Percentiles rank a stretch among this genome's conserved stretches.
These are phyloP conservation scores for Ogataea philodendri DNA, from an alignment of 805 yeast species.

Conservation along the genomic window DNA sequence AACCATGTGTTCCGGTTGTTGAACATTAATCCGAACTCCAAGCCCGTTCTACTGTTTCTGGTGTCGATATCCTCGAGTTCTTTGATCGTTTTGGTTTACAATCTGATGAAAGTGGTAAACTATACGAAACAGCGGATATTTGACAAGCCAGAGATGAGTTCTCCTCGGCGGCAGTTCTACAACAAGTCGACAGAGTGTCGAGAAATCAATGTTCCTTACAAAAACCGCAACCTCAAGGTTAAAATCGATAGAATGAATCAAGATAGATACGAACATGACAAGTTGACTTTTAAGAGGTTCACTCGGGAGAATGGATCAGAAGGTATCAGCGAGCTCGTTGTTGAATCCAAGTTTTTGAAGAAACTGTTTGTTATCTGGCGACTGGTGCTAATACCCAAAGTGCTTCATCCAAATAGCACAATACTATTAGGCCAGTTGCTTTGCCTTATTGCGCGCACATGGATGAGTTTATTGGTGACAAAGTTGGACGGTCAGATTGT, in stretches of 20 bases:
- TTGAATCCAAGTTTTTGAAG: slow-evolving; percentile 60
- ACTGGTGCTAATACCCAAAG: slow-evolving; percentile 69
- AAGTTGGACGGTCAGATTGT: slow-evolving; percentile 90
- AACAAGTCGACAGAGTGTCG: slow-evolving; percentile 24
- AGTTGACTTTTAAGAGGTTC: slow-evolving; percentile 49
- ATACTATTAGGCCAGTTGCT: slow-evolving; percentile 67
- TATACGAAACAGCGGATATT: slow-evolving; percentile 14
- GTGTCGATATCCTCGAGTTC: slow-evolving; percentile 29
- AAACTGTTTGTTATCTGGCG: slow-evolving; percentile 77
- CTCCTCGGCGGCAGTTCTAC: slow-evolving; percentile 9
- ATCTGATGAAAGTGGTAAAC: slow-evolving; percentile 26
- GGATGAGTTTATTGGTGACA: slow-evolving; percentile 82
- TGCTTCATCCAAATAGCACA: slow-evolving; percentile 64
- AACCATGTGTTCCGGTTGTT: slow-evolving; percentile 20
- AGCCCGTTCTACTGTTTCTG: slow-evolving; percentile 35
- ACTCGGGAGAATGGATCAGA: slow-evolving; percentile 30
- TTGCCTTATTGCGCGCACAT: slow-evolving; percentile 77
- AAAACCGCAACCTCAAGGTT: slow-evolving; percentile 39
- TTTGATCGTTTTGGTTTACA: slow-evolving; percentile 23
- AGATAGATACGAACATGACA: slow-evolving; percentile 56
- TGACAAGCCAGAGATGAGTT: slow-evolving; percentile 1
- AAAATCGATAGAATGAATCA: slow-evolving; percentile 46
- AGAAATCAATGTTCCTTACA: slow-evolving; percentile 48
- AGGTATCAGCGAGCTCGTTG: slow-evolving; percentile 6
- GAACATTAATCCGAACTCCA: slow-evolving; percentile 31